Percentiles rank a stretch among this genome's conserved stretches.
Conservation (phyloP, 108 stramenopile genomes). For the Tribonema minus region DNA sequence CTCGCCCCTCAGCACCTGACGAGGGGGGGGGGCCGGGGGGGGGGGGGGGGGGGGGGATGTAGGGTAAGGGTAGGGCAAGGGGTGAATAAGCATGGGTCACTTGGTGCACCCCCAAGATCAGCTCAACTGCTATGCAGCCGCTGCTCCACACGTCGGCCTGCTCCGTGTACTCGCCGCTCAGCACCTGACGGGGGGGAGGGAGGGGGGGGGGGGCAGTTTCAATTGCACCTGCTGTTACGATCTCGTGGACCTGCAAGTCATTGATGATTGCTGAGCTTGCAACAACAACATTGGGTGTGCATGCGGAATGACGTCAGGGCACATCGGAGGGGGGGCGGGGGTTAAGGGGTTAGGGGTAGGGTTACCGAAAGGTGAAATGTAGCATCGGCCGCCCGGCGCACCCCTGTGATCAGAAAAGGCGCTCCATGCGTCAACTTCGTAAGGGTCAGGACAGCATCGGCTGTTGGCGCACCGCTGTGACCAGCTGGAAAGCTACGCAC, state of each 20-base stretch:
- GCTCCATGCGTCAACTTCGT: too few relatives aligned
- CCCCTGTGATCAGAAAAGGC: slow-evolving; percentile 16
- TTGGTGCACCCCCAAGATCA: slow-evolving; percentile 1
- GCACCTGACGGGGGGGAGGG: not conserved
- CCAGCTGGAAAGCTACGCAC: too few relatives aligned
- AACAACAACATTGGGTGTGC: too few relatives aligned
- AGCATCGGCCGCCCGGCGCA: not conserved
- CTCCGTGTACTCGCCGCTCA: slow-evolving; percentile 27
- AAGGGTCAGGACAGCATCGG: too few relatives aligned
- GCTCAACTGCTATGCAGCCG: slow-evolving; percentile 33
- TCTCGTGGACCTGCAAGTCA: too few relatives aligned
- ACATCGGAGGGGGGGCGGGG: too few relatives aligned
- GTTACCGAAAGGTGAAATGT: not conserved
- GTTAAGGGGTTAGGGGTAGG: not conserved
- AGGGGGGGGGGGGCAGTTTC: not conserved
- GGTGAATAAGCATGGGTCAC: not conserved
- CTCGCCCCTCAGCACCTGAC: not conserved
- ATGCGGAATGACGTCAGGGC: too few relatives aligned
- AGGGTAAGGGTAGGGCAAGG: not conserved
- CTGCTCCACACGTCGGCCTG: slow-evolving; percentile 33
- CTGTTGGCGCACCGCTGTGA: too few relatives aligned
- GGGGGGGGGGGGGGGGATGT: not conserved
- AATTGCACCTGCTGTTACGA: too few relatives aligned
- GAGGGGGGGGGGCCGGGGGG: not conserved
- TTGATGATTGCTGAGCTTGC: too few relatives aligned